phyloP scores from a whole-genome alignment of 345 rosid species.

The Hypericum perforatum region DNA sequence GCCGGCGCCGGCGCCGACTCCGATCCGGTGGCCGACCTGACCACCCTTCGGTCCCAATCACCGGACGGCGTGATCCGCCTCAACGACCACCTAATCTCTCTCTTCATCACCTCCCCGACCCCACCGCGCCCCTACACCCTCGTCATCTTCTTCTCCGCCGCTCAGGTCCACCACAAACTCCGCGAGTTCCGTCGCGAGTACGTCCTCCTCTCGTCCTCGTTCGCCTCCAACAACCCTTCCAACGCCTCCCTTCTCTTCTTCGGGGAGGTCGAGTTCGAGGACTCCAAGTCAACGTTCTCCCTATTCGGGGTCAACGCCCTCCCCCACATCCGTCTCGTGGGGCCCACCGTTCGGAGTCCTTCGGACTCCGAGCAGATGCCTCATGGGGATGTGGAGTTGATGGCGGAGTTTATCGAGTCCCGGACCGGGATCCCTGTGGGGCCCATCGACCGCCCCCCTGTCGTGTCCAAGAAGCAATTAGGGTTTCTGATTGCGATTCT shows the following conservation, averaged over 20 bases:
- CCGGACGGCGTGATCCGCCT: slow-evolving; percentile 66
- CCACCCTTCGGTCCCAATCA: slow-evolving; percentile 38
- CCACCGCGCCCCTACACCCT: slow-evolving; percentile 67
- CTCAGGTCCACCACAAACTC: slow-evolving; percentile 57
- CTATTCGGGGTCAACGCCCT: slow-evolving; percentile 74
- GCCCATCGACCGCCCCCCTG: slow-evolving; percentile 60
- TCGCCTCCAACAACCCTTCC: slow-evolving; percentile 49
- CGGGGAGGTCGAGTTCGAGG: slow-evolving; percentile 68
- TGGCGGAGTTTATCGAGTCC: slow-evolving; percentile 61
- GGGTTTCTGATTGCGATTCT: slow-evolving; percentile 20
- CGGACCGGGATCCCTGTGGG: slow-evolving; percentile 56
- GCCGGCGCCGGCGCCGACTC: too few species aligned
- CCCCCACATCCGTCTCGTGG: slow-evolving; percentile 83
- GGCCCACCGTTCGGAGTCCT: slow-evolving; percentile 35
- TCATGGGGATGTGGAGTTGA: slow-evolving; percentile 63
- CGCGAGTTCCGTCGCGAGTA: slow-evolving; percentile 55
- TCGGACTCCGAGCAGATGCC: slow-evolving; percentile 63
- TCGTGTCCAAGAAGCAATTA: slow-evolving; percentile 40
- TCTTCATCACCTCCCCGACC: slow-evolving; percentile 56
- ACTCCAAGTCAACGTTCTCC: slow-evolving; percentile 52
- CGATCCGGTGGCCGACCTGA: too few species aligned
- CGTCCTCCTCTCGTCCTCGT: slow-evolving; percentile 60
- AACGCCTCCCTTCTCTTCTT: slow-evolving; percentile 57
- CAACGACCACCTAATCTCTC: slow-evolving; percentile 64
- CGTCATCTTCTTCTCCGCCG: slow-evolving; percentile 85